Percentiles rank a stretch among this genome's conserved stretches.
These are phyloP conservation scores for Carnegiea gigantea DNA, from an alignment of 179 eudicot species.

Conservation along the genomic window DNA sequence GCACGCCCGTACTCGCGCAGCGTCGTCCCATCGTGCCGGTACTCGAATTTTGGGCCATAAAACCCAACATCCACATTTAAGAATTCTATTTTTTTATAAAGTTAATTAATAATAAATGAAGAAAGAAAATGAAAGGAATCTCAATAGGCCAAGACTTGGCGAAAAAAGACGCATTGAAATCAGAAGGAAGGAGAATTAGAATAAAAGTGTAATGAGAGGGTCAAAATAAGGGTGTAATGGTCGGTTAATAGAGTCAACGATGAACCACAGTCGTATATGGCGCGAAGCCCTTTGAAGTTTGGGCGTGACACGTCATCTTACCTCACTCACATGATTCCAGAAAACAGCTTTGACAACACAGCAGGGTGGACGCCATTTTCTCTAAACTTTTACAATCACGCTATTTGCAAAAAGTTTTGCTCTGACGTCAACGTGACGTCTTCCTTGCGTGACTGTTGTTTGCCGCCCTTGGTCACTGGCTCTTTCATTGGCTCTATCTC, in stretches of 20 bases:
- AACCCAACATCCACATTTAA: no score
- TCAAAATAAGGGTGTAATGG: conserved; percentile 13
- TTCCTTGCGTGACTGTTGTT: conserved; percentile 26
- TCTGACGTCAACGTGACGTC: conserved; percentile 30
- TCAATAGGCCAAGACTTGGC: no score
- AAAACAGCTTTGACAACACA: background rate
- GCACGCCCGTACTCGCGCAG: no score
- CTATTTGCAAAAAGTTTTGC: background rate
- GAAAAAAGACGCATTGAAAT: background rate
- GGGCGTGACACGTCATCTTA: background rate
- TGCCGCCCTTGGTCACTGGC: background rate
- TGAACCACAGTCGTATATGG: conserved; percentile 6
- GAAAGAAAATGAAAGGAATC: no score
- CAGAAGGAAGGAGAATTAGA: background rate
- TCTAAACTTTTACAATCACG: background rate
- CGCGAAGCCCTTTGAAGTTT: conserved; percentile 15
- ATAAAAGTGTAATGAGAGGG: background rate
- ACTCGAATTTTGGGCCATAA: no score
- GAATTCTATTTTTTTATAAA: no score
- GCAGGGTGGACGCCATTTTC: background rate
- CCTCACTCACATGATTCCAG: background rate
- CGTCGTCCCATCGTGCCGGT: no score
- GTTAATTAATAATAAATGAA: no score
- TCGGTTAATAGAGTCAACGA: conserved; percentile 21
- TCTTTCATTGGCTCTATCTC: background rate